These are phyloP conservation scores for Candida maris DNA, from an alignment of 805 yeast species.

Conservation along the genomic window DNA sequence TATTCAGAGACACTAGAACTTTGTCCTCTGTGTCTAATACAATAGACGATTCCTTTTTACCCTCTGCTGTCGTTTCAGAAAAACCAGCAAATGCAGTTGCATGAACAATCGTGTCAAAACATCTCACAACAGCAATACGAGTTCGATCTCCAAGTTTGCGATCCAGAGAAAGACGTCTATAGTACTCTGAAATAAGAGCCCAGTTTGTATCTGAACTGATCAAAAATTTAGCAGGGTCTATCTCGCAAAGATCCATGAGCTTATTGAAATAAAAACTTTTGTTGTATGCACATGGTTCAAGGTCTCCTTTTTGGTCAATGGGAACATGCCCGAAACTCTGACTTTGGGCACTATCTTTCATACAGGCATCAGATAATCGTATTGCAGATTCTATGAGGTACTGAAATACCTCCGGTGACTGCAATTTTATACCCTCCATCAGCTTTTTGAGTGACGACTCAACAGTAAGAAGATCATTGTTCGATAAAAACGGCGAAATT, in stretches of 20 bases:
- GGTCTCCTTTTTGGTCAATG: conserved; percentile 11
- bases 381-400: conserved; percentile 47
- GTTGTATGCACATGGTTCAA: conserved; percentile 50
- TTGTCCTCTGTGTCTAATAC: conserved; percentile 39
- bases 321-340: conserved; percentile 18
- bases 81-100: conserved; percentile 41
- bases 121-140: conserved; percentile 46
- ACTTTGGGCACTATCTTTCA: conserved; percentile 7
- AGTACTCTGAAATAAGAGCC: conserved; percentile 42
- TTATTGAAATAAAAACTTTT: conserved; percentile 51
- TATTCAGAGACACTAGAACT: conserved; percentile 47
- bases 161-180: conserved; percentile 43
- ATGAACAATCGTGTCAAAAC: conserved; percentile 50
- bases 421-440: conserved; percentile 56
- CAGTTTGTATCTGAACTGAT: conserved; percentile 43
- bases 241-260: conserved; percentile 47
- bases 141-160: conserved; percentile 40
- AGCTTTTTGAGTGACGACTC: conserved; percentile 58
- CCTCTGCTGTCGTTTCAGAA: conserved; percentile 5
- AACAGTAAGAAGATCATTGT: conserved; percentile 48
- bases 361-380: conserved; percentile 35
- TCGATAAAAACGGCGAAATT: conserved; percentile 37
- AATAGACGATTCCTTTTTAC: conserved; percentile 6
- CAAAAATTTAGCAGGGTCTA: conserved; percentile 51
- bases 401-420: conserved; percentile 47